These are phyloP conservation scores for Scedosporium aurantiacum DNA, from an alignment of 2,329 filamentous ascomycete species.

Conservation along the genomic window DNA sequence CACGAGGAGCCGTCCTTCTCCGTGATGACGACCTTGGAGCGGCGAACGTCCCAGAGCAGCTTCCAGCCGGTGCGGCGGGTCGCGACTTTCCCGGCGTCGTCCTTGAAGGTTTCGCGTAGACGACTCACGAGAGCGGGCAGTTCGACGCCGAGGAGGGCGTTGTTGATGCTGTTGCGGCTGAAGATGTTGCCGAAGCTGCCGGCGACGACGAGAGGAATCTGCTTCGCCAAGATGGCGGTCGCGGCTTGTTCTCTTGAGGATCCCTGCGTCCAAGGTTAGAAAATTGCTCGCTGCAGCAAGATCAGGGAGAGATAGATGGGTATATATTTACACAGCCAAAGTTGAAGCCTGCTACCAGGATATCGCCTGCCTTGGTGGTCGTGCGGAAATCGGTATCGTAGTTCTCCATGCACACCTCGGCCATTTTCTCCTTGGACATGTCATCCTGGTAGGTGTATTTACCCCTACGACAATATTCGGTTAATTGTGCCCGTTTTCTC, in stretches of 20 bases:
- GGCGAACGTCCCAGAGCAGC: too few relatives aligned
- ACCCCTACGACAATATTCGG: slow-evolving; percentile 25
- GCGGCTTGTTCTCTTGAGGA: slow-evolving; percentile 77
- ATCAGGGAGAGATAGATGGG: too few relatives aligned
- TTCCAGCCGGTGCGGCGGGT: too few relatives aligned
- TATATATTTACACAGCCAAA: slow-evolving; percentile 59
- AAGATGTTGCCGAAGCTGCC: slow-evolving; percentile 83
- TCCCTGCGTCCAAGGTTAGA: slow-evolving; percentile 75
- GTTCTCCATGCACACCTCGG: slow-evolving; percentile 85
- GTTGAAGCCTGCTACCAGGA: slow-evolving; percentile 78
- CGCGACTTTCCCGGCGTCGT: slow-evolving; percentile 9
- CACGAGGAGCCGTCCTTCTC: too few relatives aligned
- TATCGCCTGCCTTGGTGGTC: slow-evolving; percentile 58
- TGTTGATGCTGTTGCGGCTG: slow-evolving; percentile 66
- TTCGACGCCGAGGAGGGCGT: slow-evolving; percentile 62
- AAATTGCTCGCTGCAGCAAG: too few relatives aligned
- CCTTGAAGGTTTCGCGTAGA: slow-evolving; percentile 37
- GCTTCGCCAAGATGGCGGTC: slow-evolving; percentile 73
- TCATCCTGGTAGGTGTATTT: slow-evolving; percentile 87
- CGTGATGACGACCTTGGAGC: too few relatives aligned
- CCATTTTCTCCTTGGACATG: slow-evolving; percentile 68
- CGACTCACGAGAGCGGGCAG: slow-evolving; percentile 55
- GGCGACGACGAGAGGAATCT: slow-evolving; percentile 69
- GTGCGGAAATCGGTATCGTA: slow-evolving; percentile 65
- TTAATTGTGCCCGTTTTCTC: too few relatives aligned